Conservation (phyloP, 2,329 filamentous ascomycete species). For the Lachnellula subtilissima region DNA sequence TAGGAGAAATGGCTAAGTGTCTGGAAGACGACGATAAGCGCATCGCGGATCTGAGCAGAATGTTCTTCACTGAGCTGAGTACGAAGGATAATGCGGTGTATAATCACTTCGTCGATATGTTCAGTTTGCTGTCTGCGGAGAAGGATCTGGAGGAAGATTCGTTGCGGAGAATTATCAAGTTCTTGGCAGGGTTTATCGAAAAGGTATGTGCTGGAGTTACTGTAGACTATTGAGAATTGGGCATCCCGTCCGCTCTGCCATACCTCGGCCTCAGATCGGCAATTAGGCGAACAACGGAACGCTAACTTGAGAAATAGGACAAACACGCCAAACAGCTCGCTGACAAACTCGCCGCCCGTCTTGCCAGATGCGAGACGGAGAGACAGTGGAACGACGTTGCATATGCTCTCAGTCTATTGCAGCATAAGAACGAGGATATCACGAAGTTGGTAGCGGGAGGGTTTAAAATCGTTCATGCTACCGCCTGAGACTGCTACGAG, state of each 20-base stretch:
- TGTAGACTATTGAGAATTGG: no score
- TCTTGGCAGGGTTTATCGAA: conserved; percentile 92
- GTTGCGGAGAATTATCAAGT: conserved; percentile 82
- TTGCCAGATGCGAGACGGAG: conserved; percentile 83
- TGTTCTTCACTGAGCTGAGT: conserved; percentile 98
- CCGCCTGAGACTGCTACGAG: conserved; percentile 40
- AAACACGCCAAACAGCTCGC: conserved; percentile 95
- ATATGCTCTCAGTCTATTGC: conserved; percentile 81
- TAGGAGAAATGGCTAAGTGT: conserved; percentile 99
- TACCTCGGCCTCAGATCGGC: not conserved
- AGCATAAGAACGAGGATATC: conserved; percentile 91
- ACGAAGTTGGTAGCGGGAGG: conserved; percentile 70
- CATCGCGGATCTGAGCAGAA: conserved; percentile 86
- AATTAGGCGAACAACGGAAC: not conserved
- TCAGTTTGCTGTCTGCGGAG: conserved; percentile 83
- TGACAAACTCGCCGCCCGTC: conserved; percentile 82
- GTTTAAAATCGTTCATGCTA: conserved; percentile 65
- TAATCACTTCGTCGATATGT: conserved; percentile 99
- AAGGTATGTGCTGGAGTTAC: conserved; percentile 58
- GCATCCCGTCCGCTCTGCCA: not conserved
- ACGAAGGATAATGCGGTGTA: conserved; percentile 99
- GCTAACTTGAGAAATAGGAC: conserved; percentile 54
- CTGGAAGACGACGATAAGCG: conserved; percentile 93
- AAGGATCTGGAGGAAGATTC: conserved; percentile 76
- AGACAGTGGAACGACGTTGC: conserved; percentile 97